Evolutionary conservation across 768 basidiomycete genomes (phyloP), one percentile per base, ranked within the genome.

Genomic region (Tylopilus felleus): DNA sequence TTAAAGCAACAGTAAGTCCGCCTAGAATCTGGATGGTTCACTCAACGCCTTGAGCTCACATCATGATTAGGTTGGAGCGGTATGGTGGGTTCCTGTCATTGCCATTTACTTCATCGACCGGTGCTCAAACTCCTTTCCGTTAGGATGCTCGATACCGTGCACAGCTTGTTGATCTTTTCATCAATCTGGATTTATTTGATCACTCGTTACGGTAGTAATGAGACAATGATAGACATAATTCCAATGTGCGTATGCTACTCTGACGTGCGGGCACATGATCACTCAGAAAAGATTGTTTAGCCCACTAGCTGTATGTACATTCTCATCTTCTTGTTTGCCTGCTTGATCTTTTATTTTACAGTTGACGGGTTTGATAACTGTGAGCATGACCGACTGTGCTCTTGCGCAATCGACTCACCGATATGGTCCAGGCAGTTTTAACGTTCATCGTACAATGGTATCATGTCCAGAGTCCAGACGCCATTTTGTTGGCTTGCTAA

Each of bases 381-480:
- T 64, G 47, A 49, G 68, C 45, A 8, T 19, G 2, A 16, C 10
- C 17, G n/a, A n/a, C 5, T 38, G 16, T 47, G 16, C 1, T 29
- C 35, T 33, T 49, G 17, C 7, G 7, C 31, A n/a, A 22, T 2
- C 23, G 27, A 3, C 12, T 45, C 47, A 27, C 57, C 28, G 45
- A 2, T 48, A 68, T 64, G 70, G 0, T 69, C 73, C 72, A 58
- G 78, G 79, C 78, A 1, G 59, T 77, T 25, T 65, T 79, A 27
- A 81, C 79, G 0, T 74, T 80, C 47, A 68, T 80, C 22, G 79
- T 81, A 6, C 80, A 81, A 52, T 77, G 79, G 78, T 80, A 44
- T 28, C 14, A 42, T 36, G 21, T 9, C 22, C 2, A 13, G 5
- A n/a, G n/a, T n/a, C n/a, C n/a, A n/a, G n/a, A 35, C 5, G n/a